Evolutionary conservation across 768 basidiomycete species (phyloP), one percentile per base, ranked within the genome.

Genomic region (Albatrellus ellisii): DNA sequence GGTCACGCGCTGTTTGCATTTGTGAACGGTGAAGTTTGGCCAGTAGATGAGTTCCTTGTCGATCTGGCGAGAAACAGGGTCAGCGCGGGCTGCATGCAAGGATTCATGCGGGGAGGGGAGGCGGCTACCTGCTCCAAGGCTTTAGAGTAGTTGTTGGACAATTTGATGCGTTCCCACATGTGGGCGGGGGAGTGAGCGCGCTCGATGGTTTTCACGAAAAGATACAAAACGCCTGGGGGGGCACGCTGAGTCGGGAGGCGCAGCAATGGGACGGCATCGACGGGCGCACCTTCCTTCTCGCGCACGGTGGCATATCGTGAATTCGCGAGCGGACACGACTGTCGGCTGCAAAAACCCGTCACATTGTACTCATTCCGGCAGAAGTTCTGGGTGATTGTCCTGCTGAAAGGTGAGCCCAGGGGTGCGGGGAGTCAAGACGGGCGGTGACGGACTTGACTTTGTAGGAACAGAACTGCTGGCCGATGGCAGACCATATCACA

Each of bases 351-450:
- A 51, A 98, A 70, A 17, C 95, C 95, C 9, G 92, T 92, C 21
- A 97, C 82, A 60, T 99, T 99, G 69, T 95, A 97, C 64, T 95
- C 90, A 61, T 99, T 99, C 41, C 92, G 70, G 64, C 95, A 98
- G 65, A 99, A 98, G 58, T 95, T 97, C 62, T 98, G 94, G 2
- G 90, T 95, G 2, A 77, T 68, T 1, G 94, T 94, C 62, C 91
- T 94, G 58, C 11, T 35, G 10, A 8, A 11, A 6, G 33, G 41
- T 50, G 43, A 46, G 22, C 14, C 41, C 52, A 40, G 47, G 49
- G 39, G 14, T 17, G 15, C 22, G 25, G 25, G 14, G 38, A 21
- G 29, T 7, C 22, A 39, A 11, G 21, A 14, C 24, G 20, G 29
- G 17, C 18, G 12, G 7, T 22, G 8, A 68, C 87, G 58, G 53